Conservation (phyloP, 164 flowering plant species). For the Tetrastigma voinierianum region DNA sequence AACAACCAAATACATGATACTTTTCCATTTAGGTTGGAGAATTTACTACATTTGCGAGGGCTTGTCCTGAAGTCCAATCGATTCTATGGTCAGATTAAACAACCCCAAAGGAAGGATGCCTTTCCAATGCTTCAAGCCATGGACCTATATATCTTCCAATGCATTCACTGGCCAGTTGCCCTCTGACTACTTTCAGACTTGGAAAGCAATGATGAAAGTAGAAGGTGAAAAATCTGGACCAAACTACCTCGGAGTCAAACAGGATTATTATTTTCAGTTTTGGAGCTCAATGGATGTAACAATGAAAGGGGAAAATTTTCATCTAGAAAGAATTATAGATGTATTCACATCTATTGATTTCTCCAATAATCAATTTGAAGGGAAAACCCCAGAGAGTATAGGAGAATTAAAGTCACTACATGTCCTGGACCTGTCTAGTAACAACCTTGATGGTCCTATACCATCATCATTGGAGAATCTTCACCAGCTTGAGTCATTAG, state of each 20-base stretch:
- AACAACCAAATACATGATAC: neutral
- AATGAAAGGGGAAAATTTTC: neutral
- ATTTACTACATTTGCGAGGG: neutral
- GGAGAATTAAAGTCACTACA: conserved; percentile 2
- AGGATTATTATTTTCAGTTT: neutral
- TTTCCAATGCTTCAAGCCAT: neutral
- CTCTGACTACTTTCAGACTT: neutral
- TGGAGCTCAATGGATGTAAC: neutral
- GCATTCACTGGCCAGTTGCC: neutral
- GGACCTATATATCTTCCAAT: neutral
- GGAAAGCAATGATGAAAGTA: conserved; percentile 2
- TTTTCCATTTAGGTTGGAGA: neutral
- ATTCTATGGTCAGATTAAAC: neutral
- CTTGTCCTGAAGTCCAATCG: neutral
- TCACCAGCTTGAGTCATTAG: conserved; percentile 5
- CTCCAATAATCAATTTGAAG: conserved; percentile 9
- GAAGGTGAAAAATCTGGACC: neutral
- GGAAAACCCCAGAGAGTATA: conserved; percentile 1
- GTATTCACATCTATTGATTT: conserved; percentile 8
- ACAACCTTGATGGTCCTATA: conserved; percentile 1
- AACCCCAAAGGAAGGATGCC: neutral
- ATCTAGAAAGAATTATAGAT: neutral
- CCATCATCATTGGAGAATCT: conserved; percentile 5
- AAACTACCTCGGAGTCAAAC: neutral
- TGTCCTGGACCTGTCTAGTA: neutral